Percentiles rank a stretch among this genome's conserved stretches.
Evolutionary conservation across 306 rosid genomes (phyloP).

Genomic region (Quercus agrifolia): DNA sequence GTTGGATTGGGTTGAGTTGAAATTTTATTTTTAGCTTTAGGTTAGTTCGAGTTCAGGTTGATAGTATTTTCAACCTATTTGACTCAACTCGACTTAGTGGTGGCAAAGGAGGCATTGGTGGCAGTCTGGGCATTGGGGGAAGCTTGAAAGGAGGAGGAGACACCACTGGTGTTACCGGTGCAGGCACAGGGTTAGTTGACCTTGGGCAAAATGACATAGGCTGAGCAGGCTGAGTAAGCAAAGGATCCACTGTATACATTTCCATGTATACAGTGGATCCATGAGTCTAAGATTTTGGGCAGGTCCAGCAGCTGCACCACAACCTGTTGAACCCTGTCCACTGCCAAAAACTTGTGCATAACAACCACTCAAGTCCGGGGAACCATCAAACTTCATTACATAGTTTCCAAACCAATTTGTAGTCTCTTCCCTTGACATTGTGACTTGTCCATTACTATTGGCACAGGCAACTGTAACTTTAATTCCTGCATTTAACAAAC

Average conservation of each 20-base stretch:
- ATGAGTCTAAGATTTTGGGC: constrained; percentile 60
- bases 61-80: too few relatives aligned
- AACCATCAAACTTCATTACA: constrained; percentile 61
- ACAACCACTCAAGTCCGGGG: constrained; percentile 68
- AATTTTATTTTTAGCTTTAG: too few relatives aligned
- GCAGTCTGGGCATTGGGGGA: constrained; percentile 40
- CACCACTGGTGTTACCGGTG: constrained; percentile 29
- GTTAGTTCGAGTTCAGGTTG: too few relatives aligned
- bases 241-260: constrained; percentile 67
- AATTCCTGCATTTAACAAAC: constrained; percentile 48
- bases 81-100: background rate
- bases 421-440: constrained; percentile 73
- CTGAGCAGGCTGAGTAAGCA: constrained; percentile 74
- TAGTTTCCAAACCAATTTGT: constrained; percentile 78
- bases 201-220: constrained; percentile 70
- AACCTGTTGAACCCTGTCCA: constrained; percentile 46
- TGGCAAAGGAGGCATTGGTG: constrained; percentile 27
- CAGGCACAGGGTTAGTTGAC: constrained; percentile 48
- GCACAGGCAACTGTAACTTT: constrained; percentile 67
- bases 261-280: too few relatives aligned
- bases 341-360: constrained; percentile 49
- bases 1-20: too few relatives aligned
- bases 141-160: constrained; percentile 40
- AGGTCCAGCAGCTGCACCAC: constrained; percentile 59
- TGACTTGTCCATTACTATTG: constrained; percentile 55